Evolutionary conservation across 306 rosid genomes (phyloP), one percentile per base, ranked within the genome.

Genomic region (Benincasa hispida): DNA sequence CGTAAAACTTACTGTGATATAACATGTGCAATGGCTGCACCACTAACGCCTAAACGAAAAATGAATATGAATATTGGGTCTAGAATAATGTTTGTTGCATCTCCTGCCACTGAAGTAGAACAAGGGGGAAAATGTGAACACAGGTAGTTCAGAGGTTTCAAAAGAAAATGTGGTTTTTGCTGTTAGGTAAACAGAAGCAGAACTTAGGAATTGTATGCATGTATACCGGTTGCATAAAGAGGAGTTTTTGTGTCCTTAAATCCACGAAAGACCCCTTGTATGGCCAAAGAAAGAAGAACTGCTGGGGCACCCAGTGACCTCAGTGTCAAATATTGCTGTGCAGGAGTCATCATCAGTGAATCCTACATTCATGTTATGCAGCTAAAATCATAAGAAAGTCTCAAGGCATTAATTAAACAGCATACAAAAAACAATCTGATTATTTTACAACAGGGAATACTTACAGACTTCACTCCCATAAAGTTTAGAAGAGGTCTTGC

Each of bases 251-350:
- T 93, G 82, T 93, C 96, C 79, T 93, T 93, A 67, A 93, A 85
- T 84, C 98, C 98, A 69, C 98, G 92, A 67, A 93, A 93, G 32
- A 91, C 89, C 68, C 98, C 98, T 81, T 93, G 98, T 94, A 88
- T 93, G 6, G 98, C 98, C 70, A 93, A 82, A 10, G 97, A 93
- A 32, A 93, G 94, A 87, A 93, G 97, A 84, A 93, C 94, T 1
- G 97, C 97, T 41, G 98, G 98, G 80, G 98, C 98, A 75, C 98
- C 98, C 24, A 93, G 91, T 12, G 98, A 88, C 85, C 97, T 85
- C 83, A 93, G 82, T 77, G 79, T 91, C 83, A 93, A 87, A 84
- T 93, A 93, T 79, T 72, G 89, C 48, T 75, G 83, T 25, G 98
- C 98, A 25, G 94, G 88, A 55, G 80, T 86, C 83, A 91, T 81